Conservation (phyloP, 345 rosid species). For the Salix purpurea region DNA sequence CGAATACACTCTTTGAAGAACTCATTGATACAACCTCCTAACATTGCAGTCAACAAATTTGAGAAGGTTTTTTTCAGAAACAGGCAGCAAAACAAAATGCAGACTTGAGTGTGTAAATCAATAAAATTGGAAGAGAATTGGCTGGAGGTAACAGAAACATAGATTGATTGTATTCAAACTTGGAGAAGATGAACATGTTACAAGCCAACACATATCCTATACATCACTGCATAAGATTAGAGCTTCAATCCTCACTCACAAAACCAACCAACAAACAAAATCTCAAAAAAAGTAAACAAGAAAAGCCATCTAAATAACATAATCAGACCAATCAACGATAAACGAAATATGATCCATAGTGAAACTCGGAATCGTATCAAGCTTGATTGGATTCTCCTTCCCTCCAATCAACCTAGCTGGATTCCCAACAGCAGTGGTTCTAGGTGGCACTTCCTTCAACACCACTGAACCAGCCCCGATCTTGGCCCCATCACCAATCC, state of each 20-base stretch:
- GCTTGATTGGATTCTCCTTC: conserved; percentile 70
- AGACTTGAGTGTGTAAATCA: too few species aligned
- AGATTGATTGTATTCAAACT: background rate
- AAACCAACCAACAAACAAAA: conserved; percentile 8
- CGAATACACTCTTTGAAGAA: too few species aligned
- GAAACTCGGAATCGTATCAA: conserved; percentile 73
- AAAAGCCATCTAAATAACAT: conserved; percentile 53
- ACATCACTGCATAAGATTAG: background rate
- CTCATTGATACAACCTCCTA: too few species aligned
- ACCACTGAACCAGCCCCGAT: conserved; percentile 94
- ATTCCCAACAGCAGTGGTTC: conserved; percentile 88
- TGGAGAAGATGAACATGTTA: background rate
- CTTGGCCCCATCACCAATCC: conserved; percentile 91
- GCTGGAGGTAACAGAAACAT: background rate
- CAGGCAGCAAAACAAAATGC: too few species aligned
- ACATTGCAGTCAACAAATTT: too few species aligned
- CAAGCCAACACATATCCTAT: too few species aligned
- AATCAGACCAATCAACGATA: conserved; percentile 79
- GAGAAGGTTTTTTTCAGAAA: too few species aligned
- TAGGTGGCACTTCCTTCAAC: conserved; percentile 66
- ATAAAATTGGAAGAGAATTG: background rate
- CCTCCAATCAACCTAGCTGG: conserved; percentile 93
- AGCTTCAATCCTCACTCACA: conserved; percentile 27
- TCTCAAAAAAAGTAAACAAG: too few species aligned
- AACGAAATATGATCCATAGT: conserved; percentile 95